These are phyloP conservation scores for Fusarium acutatum DNA, from an alignment of 2,329 filamentous ascomycete species.

Conservation along the genomic window DNA sequence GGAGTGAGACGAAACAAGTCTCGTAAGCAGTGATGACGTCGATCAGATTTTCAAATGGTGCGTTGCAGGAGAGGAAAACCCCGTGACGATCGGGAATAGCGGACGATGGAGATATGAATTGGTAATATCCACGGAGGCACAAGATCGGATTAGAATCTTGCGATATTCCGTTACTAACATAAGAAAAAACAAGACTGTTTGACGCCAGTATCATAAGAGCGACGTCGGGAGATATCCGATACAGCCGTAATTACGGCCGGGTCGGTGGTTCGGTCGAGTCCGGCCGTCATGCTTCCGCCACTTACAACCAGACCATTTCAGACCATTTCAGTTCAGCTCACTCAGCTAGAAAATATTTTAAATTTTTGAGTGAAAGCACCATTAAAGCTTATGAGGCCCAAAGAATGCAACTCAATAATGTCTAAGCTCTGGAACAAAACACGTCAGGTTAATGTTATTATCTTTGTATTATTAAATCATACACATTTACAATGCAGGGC, in stretches of 20 bases:
- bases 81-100: conserved; percentile 16
- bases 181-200: conserved; percentile 2
- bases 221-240: conserved; percentile 28
- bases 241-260: conserved; percentile 40
- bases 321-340: not conserved
- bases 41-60: not conserved
- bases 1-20: conserved; percentile 25
- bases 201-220: not conserved
- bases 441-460: not conserved
- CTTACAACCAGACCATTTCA: not conserved
- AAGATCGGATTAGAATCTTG: conserved; percentile 14
- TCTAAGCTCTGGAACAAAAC: not conserved
- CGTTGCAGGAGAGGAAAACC: conserved; percentile 1
- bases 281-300: conserved; percentile 20
- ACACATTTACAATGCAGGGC: conserved; percentile 1
- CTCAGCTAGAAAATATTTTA: not conserved
- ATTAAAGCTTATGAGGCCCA: not conserved
- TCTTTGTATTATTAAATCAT: not conserved
- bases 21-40: conserved; percentile 32
- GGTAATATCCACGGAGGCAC: conserved; percentile 14
- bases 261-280: conserved; percentile 28
- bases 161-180: not conserved
- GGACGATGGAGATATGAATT: conserved; percentile 1
- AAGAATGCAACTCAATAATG: not conserved
- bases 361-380: not conserved